phyloP scores from a whole-genome alignment of 805 yeast species.

The Barnettozyma wickerhamii region DNA sequence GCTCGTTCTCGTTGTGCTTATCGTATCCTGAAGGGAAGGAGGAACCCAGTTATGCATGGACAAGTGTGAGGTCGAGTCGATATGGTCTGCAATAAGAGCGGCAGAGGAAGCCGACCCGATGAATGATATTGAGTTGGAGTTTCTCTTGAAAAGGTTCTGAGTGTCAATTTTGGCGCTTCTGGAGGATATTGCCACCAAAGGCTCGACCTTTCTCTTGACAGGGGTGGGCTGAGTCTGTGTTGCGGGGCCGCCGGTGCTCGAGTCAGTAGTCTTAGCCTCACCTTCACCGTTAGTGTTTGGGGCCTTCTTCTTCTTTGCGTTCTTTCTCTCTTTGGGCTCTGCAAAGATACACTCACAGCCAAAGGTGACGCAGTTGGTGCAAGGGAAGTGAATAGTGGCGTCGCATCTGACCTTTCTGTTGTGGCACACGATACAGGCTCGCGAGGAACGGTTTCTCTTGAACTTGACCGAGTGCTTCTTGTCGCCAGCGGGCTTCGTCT shows the following conservation, averaged over 20 bases:
- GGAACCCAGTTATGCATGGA: conserved; percentile 25
- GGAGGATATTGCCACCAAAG: conserved; percentile 30
- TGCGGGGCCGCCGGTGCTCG: conserved; percentile 10
- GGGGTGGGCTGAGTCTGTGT: conserved; percentile 16
- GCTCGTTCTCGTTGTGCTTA: conserved; percentile 24
- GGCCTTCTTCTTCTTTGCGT: conserved; percentile 24
- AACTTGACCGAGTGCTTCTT: conserved; percentile 43
- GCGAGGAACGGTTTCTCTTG: conserved; percentile 45
- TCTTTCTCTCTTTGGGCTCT: conserved; percentile 45
- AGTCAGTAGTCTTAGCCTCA: not conserved
- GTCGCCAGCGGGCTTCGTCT: conserved; percentile 3
- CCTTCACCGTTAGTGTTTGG: not conserved
- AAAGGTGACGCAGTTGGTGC: conserved; percentile 69
- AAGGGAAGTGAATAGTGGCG: conserved; percentile 53
- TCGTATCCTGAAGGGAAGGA: conserved; percentile 17
- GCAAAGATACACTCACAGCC: conserved; percentile 71
- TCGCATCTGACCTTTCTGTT: conserved; percentile 79
- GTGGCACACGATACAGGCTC: conserved; percentile 78
- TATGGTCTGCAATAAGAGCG: conserved; percentile 14
- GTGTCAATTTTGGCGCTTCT: conserved; percentile 27
- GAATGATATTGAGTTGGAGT: conserved; percentile 33
- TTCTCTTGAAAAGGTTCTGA: conserved; percentile 19
- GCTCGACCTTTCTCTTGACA: conserved; percentile 29
- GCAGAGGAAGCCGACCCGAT: conserved; percentile 52
- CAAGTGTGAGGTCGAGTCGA: conserved; percentile 36